Conservation (phyloP, 2,329 filamentous ascomycete species). For the Ceratocystis diversiconidia region DNA sequence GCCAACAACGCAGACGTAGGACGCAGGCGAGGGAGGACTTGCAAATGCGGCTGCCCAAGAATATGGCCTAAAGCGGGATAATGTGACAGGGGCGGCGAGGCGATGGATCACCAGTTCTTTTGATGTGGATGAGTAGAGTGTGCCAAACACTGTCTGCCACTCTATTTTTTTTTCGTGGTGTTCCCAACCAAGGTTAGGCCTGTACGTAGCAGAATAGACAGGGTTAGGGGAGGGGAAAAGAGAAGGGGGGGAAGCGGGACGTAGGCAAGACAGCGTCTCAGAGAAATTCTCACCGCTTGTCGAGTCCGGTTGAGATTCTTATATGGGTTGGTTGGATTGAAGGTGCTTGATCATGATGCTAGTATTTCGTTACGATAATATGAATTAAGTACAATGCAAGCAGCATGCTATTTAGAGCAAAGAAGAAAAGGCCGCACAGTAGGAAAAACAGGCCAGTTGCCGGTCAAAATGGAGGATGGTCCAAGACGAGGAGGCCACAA, state of each 20-base stretch:
- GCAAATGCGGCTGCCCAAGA: not conserved
- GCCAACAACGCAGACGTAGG: not conserved
- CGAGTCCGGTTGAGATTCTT: not conserved
- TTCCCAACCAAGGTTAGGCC: not conserved
- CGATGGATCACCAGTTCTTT: not conserved
- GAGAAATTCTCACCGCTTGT: conserved; percentile 5
- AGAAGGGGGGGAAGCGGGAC: not conserved
- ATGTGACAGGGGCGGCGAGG: not conserved
- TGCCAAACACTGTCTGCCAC: conserved; percentile 1
- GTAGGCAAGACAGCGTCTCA: not conserved
- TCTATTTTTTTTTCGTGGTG: not conserved
- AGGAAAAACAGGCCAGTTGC: too few species aligned
- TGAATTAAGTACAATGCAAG: too few species aligned
- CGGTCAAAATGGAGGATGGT: too few species aligned
- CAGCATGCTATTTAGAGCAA: too few species aligned
- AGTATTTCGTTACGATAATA: too few species aligned
- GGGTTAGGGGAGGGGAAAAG: not conserved
- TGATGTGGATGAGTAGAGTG: not conserved
- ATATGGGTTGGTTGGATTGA: too few species aligned
- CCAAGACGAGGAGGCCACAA: too few species aligned
- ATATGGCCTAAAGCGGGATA: not conserved
- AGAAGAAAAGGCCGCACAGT: too few species aligned
- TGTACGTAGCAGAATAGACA: not conserved
- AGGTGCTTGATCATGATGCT: too few species aligned
- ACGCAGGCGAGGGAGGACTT: not conserved